These are phyloP conservation scores for Gamsiella multidivaricata DNA, from an alignment of 192 early-diverging fungal species.

Conservation along the genomic window DNA sequence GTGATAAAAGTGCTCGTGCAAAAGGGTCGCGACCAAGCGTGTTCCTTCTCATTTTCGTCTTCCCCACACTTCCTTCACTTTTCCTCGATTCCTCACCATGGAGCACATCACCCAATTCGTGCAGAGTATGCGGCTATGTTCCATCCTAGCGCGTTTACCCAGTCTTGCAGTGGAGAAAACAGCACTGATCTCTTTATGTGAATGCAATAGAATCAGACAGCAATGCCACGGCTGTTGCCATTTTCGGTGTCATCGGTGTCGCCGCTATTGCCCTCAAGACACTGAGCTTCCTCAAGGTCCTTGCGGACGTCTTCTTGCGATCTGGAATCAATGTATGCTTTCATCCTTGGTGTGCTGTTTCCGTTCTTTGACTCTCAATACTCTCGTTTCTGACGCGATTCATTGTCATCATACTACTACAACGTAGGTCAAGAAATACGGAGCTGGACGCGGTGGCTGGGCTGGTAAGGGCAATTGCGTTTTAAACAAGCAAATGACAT, in stretches of 20 bases:
- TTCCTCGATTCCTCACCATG: conserved; percentile 16
- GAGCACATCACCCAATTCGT: conserved; percentile 47
- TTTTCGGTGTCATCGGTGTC: conserved; percentile 54
- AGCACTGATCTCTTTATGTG: neutral
- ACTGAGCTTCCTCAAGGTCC: conserved; percentile 55
- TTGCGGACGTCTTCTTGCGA: conserved; percentile 55
- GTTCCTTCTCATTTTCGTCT: neutral
- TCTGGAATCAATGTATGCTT: conserved; percentile 58
- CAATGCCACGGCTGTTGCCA: conserved; percentile 39
- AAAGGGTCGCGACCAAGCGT: neutral
- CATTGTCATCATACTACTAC: neutral
- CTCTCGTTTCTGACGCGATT: neutral
- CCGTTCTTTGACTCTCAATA: neutral
- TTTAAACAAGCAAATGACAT: neutral
- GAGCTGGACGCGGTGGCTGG: conserved; percentile 48
- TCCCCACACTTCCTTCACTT: neutral
- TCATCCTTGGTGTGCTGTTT: neutral
- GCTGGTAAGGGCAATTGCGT: no score
- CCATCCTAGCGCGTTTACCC: neutral
- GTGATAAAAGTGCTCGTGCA: neutral
- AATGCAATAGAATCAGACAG: conserved; percentile 32
- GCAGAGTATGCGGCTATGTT: conserved; percentile 30
- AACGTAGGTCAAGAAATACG: conserved; percentile 48
- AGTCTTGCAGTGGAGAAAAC: neutral
- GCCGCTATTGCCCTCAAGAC: conserved; percentile 42